Percentiles rank a stretch among this genome's conserved stretches.
phyloP scores from a whole-genome alignment of 768 basidiomycete genomes.

The Tricholoma hemisulphureum region DNA sequence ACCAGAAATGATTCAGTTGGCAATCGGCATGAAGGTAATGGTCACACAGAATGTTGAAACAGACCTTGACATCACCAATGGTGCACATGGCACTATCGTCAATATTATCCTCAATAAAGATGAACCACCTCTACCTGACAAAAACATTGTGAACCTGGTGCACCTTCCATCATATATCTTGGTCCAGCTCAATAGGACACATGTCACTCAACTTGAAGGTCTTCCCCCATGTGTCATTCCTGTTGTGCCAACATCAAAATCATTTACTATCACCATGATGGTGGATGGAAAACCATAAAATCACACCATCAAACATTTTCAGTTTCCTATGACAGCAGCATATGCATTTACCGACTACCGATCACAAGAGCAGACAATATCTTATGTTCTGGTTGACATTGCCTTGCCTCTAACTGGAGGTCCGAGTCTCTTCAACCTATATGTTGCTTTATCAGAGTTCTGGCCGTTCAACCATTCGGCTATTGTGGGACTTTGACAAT shows the following conservation, averaged over 20 bases:
- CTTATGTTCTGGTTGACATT: conserved; percentile 37
- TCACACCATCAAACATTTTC: neutral
- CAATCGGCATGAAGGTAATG: conserved; percentile 40
- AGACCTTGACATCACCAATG: conserved; percentile 41
- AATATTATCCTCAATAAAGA: conserved; percentile 34
- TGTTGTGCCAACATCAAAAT: conserved; percentile 20
- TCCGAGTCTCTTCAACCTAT: conserved; percentile 37
- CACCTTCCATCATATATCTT: conserved; percentile 30
- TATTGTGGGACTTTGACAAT: neutral
- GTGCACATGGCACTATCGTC: conserved; percentile 28
- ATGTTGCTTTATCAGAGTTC: conserved; percentile 40
- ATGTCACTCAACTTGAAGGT: conserved; percentile 21
- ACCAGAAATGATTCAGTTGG: conserved; percentile 22
- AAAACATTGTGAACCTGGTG: conserved; percentile 20
- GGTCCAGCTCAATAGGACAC: conserved; percentile 29
- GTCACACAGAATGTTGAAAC: conserved; percentile 40
- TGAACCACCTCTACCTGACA: conserved; percentile 15
- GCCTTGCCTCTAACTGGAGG: conserved; percentile 29
- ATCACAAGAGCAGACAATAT: conserved; percentile 43
- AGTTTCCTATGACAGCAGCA: conserved; percentile 34
- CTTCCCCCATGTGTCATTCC: conserved; percentile 32
- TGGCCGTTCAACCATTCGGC: neutral
- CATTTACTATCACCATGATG: conserved; percentile 18
- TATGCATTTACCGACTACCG: conserved; percentile 44
- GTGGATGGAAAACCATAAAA: neutral